Evolutionary conservation across 140 eudicot genomes (phyloP), one percentile per base, ranked within the genome.

Genomic region (Eryngium alpinum): DNA sequence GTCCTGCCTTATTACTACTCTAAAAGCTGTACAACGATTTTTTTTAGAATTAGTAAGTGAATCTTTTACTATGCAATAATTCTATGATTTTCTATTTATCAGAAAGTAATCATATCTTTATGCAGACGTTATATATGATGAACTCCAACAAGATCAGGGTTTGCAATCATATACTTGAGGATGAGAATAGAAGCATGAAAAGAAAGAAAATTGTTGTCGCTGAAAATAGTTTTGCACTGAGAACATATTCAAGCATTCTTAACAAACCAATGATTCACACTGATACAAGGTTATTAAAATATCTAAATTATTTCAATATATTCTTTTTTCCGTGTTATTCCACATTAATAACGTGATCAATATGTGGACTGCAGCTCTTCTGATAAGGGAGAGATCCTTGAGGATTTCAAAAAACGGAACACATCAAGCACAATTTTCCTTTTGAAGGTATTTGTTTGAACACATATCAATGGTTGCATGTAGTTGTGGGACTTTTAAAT

Each of bases 401-500:
- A 95, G 85, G 97, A 96, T 77, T 95, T 95, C 77, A 95, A 95
- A 86, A 93, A n/a, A n/a, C n/a, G n/a, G n/a, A n/a, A n/a, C 97
- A 77, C 90, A 96, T 81, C 88, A 85, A 80, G 90, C 83, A 92
- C 97, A 22, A 86, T 95, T 50, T 95, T 95, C 85, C 96, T 95
- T 32, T 95, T 97, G 43, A 95, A 95, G 92, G 99, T 91, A 87
- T 72, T 27, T 44, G 25, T 24, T 34, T 18, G 31, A 80, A 66
- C 17, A 49, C n/a, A 53, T n/a, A 24, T 11, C 25, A 49, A 46
- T 24, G 60, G 78, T 69, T 69, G 60, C 60, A 74, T 25, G 59
- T 25, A 75, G 13, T 46, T 75, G 4, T 27, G 5, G 43, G 22
- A 12, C 33, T 43, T 73, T 44, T 5, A 34, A n/a, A 73, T 22